A percentile compares a stretch with the other conserved stretches of the same genome.
These are phyloP conservation scores for Malus sylvestris DNA, from an alignment of 306 rosid species.

Conservation along the genomic window DNA sequence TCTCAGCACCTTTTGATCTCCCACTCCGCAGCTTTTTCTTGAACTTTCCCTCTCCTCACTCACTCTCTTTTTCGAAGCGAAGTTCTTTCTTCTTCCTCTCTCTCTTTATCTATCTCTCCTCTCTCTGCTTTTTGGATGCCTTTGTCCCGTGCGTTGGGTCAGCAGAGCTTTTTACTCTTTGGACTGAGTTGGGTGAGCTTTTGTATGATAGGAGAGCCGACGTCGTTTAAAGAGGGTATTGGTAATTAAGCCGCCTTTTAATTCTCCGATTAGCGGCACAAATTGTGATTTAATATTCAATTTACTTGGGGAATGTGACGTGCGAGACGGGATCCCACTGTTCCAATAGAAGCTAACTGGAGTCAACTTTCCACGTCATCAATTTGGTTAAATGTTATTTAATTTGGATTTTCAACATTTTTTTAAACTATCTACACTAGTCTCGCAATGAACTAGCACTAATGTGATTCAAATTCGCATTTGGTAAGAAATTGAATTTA, in stretches of 20 bases:
- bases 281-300: not conserved
- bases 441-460: too few relatives aligned
- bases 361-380: conserved; percentile 13
- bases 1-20: not conserved
- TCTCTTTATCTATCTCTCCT: not conserved
- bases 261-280: conserved; percentile 1
- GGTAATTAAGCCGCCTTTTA: not conserved
- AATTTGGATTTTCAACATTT: too few relatives aligned
- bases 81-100: not conserved
- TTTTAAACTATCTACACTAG: too few relatives aligned
- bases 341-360: not conserved
- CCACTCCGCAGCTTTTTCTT: not conserved
- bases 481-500: too few relatives aligned
- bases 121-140: not conserved
- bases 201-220: not conserved
- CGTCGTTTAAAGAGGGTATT: not conserved
- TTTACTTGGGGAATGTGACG: not conserved
- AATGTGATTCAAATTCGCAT: too few relatives aligned
- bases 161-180: not conserved
- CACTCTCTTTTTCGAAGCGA: not conserved
- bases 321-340: not conserved
- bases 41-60: not conserved
- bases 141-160: not conserved
- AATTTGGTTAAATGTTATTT: not conserved
- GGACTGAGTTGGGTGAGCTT: conserved; percentile 11